Base-by-base conservation (phyloP, 176 grass and related monocot species). In the Triticum timopheevii region DNA sequence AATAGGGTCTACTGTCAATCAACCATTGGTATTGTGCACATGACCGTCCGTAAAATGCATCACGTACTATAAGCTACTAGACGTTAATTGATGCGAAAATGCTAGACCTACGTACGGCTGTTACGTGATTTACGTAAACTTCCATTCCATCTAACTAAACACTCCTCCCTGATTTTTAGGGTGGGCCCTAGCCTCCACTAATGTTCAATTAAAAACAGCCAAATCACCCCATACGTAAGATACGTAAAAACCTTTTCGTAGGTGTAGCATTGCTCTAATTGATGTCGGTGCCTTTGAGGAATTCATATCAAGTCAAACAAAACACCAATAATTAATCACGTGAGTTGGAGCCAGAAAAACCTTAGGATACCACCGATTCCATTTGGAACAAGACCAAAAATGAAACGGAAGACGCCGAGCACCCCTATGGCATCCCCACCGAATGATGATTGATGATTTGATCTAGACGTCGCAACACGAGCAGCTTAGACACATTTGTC, bases 391-490 rank as follows among this genome's bases (percentile, higher is more conserved):
- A 52, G 9, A 74, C 30, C 15, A 42, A 40, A 56, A 42, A 16
- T 15, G 17, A 13, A 78, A 24, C 1, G 25, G 8, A 83, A 54
- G 64, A 52, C 70, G 28, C 39, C 79, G 40, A 31, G 12, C 16
- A 50, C 47, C 47, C 47, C 47, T 23, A 85, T 36, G 13, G n/a
- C 52, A 13, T 63, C 52, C 82, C 50, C 25, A 33, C 69, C 54
- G 24, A 64, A 8, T 5, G 33, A 73, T 65, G 84, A 25, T 33
- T 76, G 65, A 7, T 54, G 4, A 19, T 19, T 4, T 54, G 50
- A 87, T 87, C 39, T 58, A 19, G 80, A 83, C 84, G 13, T 65
- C 39, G 19, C 79, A 73, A 54, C 64, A 54, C 13, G 30, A 71
- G 64, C 28, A 7, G 28, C 69, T 49, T 82, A 86, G 83, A 77